These are phyloP conservation scores for Scedosporium aurantiacum DNA, from an alignment of 2,329 filamentous ascomycete genomes.

Conservation along the genomic window DNA sequence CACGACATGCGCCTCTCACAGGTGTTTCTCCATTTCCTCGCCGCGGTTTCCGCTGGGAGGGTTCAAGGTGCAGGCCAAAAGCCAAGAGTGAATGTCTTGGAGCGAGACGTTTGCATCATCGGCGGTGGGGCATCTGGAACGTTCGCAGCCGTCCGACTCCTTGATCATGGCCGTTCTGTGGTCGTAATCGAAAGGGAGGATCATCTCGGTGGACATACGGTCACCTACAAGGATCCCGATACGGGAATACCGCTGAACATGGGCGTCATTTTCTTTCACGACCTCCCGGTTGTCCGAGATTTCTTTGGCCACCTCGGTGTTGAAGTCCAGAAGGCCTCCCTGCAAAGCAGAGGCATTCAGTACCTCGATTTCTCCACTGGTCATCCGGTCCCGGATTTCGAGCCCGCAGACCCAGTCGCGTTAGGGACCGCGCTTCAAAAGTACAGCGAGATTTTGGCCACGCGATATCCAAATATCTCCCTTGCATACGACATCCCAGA, in stretches of 20 bases:
- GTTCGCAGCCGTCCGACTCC: constrained; percentile 26
- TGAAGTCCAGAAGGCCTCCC: not conserved
- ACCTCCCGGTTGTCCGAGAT: constrained; percentile 20
- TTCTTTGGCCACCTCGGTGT: constrained; percentile 27
- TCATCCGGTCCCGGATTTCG: not conserved
- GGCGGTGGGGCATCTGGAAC: constrained; percentile 30
- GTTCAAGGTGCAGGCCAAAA: not conserved
- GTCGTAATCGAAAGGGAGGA: constrained; percentile 27
- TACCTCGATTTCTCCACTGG: constrained; percentile 7
- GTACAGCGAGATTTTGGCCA: constrained; percentile 1
- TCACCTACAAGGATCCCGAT: constrained; percentile 24
- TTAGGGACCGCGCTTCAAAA: not conserved
- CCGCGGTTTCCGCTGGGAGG: not conserved
- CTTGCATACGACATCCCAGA: constrained; percentile 23
- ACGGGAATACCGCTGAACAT: constrained; percentile 9
- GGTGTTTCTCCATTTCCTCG: not conserved
- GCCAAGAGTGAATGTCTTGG: not conserved
- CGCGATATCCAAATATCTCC: constrained; percentile 4
- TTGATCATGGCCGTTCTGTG: constrained; percentile 23
- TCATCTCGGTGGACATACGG: constrained; percentile 27
- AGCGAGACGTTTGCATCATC: constrained; percentile 20
- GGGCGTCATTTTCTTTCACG: constrained; percentile 19
- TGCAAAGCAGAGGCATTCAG: not conserved
- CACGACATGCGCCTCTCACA: not conserved
- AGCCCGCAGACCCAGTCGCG: not conserved